Percentiles rank a stretch among this genome's conserved stretches.
Evolutionary conservation across 1,284 basidiomycete species (phyloP).

Genomic region (Anthracocystis panici-leucophaei): DNA sequence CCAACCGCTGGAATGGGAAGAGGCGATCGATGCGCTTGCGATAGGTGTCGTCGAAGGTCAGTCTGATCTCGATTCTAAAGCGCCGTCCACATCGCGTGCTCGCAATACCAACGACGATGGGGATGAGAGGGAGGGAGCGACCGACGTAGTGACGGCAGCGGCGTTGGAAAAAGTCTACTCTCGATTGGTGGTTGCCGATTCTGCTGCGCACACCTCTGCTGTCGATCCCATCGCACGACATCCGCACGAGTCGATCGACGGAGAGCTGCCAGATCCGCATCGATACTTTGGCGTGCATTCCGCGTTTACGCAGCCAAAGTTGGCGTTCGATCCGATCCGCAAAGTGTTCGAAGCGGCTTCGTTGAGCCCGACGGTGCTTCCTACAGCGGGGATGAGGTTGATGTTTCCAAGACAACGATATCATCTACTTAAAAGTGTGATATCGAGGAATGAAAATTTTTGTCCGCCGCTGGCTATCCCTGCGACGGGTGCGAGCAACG

Average conservation of each 20-base stretch:
- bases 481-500: conserved; percentile 2
- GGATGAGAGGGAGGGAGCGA: conserved; percentile 3
- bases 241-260: conserved; percentile 57
- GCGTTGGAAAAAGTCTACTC: conserved; percentile 63
- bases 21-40: conserved; percentile 67
- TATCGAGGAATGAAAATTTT: conserved; percentile 68
- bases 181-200: conserved; percentile 60
- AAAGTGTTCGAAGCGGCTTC: conserved; percentile 78
- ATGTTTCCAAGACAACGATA: conserved; percentile 57
- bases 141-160: conserved; percentile 59
- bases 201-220: conserved; percentile 32
- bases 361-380: conserved; percentile 41
- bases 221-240: conserved; percentile 7
- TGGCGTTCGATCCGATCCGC: conserved; percentile 86
- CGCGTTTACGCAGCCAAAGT: conserved; percentile 92
- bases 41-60: conserved; percentile 60
- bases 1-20: conserved; percentile 57
- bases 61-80: conserved; percentile 17
- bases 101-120: background rate
- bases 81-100: conserved; percentile 1
- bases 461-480: conserved; percentile 61
- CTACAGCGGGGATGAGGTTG: conserved; percentile 49
- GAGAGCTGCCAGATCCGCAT: conserved; percentile 82
- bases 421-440: conserved; percentile 57
- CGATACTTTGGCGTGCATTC: conserved; percentile 86